A percentile compares a stretch with the other conserved stretches of the same genome.
Evolutionary conservation across 2,329 filamentous ascomycete species (phyloP).

Genomic region (Aspergillus carbonarius): DNA sequence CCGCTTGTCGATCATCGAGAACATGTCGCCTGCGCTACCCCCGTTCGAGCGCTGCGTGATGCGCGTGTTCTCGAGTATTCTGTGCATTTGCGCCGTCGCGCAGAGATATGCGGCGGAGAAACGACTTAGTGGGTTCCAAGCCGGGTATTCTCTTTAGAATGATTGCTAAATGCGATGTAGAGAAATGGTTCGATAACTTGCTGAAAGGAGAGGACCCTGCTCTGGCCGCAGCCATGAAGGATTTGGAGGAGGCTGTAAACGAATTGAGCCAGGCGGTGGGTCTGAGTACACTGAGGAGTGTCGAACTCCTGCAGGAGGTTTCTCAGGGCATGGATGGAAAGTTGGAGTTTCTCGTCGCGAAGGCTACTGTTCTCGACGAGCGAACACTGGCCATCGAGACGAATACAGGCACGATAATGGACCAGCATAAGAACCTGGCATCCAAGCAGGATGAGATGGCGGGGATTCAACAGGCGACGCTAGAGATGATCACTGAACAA

Average conservation of each 20-base stretch:
- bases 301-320: slow-evolving; percentile 3
- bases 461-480: not conserved
- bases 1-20: slow-evolving; percentile 5
- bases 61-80: slow-evolving; percentile 6
- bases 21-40: not conserved
- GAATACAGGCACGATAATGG: not conserved
- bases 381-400: slow-evolving; percentile 1
- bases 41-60: slow-evolving; percentile 2
- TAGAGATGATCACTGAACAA: slow-evolving; percentile 3
- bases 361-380: not conserved
- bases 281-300: not conserved
- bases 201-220: slow-evolving; percentile 1
- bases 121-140: slow-evolving; percentile 3
- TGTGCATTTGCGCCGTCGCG: slow-evolving; percentile 4
- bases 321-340: slow-evolving; percentile 6
- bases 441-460: slow-evolving; percentile 4
- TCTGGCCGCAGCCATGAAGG: slow-evolving; percentile 1
- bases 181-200: slow-evolving; percentile 7
- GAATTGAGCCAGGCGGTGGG: slow-evolving; percentile 4
- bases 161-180: not conserved
- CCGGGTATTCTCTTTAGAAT: not conserved
- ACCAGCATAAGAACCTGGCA: slow-evolving; percentile 1
- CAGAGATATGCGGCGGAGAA: slow-evolving; percentile 2
- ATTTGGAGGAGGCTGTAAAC: slow-evolving; percentile 6
- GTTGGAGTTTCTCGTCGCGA: slow-evolving; percentile 1